Base-by-base conservation (phyloP, 352 stramenopile species). In the Pythium angustatum region DNA sequence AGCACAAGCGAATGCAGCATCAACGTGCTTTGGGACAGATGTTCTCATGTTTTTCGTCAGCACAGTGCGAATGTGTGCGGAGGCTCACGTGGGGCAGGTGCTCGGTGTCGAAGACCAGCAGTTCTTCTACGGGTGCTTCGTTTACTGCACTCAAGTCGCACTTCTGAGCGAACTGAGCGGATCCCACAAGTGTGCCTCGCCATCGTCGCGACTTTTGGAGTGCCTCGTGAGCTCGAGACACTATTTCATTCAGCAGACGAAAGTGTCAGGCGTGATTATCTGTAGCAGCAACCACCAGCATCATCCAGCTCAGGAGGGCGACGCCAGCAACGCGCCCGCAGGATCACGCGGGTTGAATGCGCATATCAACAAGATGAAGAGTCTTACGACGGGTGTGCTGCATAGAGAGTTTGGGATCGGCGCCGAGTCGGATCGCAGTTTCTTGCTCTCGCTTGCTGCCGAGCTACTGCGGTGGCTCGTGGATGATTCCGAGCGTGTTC, bases 321-420 rank as follows among this genome's bases (percentile, higher is more conserved):
- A 50, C 22, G 24, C 7, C 7, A 19, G 28, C 4, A 43, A 24
- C 26, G 22, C 41, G 3, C 62, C n/a, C 1, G n/a, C 34, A 41
- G 65, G 15, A 47, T 48, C 6, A 58, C 57, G 11, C 50, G 69
- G 58, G 5, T 71, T 78, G 38, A 72, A 65, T 21, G 71, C 59
- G 12, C 74, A 78, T 14, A 38, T 87, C 21, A 77, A 76, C 33
- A 75, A 78, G 21, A 85, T 88, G 68, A 72, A 79, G 10, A 86
- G 69, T 49, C 61, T 90, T 0, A 69, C 73, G 11, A 80, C 69
- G 21, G 45, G 68, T 3, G 53, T 38, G n/a, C 50, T 60, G 49
- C 76, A 84, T 56, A 90, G 88, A 66, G 83, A 92, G 38, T 90
- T 90, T 58, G 72, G 76, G 3, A 66, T 94, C 50, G 85, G 85